A percentile compares a stretch with the other conserved stretches of the same genome.
Conservation (phyloP, 805 yeast genomes). For the Zygoascus flipseniorum region DNA sequence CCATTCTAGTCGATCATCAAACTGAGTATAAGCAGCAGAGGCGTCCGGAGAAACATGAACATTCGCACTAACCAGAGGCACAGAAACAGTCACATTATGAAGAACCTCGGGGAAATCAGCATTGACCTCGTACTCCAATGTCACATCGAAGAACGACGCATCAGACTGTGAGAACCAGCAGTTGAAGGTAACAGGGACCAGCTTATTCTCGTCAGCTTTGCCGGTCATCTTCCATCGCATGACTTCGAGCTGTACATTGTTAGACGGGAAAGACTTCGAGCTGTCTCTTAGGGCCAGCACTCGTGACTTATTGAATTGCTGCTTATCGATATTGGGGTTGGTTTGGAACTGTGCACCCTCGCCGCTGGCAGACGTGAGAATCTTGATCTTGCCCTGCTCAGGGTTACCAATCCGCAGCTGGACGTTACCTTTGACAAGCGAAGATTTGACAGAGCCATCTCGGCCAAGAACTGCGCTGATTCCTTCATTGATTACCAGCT, state of each 20-base stretch:
- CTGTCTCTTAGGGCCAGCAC: slow-evolving; percentile 70
- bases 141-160: slow-evolving; percentile 57
- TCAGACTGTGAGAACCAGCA: slow-evolving; percentile 73
- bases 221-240: slow-evolving; percentile 84
- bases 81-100: slow-evolving; percentile 45
- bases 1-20: slow-evolving; percentile 66
- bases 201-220: slow-evolving; percentile 45
- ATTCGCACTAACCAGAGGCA: slow-evolving; percentile 60
- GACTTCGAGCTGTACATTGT: slow-evolving; percentile 84
- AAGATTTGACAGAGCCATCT: slow-evolving; percentile 53
- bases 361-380: slow-evolving; percentile 45
- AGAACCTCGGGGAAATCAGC: slow-evolving; percentile 39
- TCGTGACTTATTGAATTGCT: slow-evolving; percentile 47
- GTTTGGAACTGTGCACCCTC: slow-evolving; percentile 69
- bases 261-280: slow-evolving; percentile 76
- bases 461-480: slow-evolving; percentile 70
- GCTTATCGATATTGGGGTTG: slow-evolving; percentile 91
- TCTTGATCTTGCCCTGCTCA: slow-evolving; percentile 56
- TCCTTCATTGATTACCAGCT: slow-evolving; percentile 69
- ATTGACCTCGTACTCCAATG: slow-evolving; percentile 79
- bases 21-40: slow-evolving; percentile 37
- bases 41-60: slow-evolving; percentile 36
- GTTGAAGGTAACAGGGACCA: slow-evolving; percentile 64
- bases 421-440: slow-evolving; percentile 85
- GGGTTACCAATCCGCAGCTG: slow-evolving; percentile 79